Evolutionary conservation across 2,329 filamentous ascomycete species (phyloP).

Genomic region (Curvularia sp.): DNA sequence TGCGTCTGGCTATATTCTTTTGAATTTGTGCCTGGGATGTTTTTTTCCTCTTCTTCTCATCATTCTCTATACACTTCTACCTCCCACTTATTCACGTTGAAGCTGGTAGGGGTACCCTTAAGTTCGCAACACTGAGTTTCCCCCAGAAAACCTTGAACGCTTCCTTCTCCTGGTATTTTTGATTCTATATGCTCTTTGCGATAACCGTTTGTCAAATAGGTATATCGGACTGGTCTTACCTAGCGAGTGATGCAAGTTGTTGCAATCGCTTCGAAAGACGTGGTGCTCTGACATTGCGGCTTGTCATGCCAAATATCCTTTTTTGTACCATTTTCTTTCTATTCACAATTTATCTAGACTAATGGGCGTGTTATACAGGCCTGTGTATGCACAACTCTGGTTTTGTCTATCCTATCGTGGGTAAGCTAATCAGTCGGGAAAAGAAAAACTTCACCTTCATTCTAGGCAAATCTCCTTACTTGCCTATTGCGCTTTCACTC

Average conservation of each 20-base stretch:
- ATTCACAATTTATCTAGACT: too few species aligned
- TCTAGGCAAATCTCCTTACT: not conserved
- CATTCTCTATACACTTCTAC: not conserved
- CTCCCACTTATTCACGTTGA: not conserved
- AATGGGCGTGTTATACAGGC: too few species aligned
- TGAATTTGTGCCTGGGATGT: too few species aligned
- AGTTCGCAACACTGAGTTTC: not conserved
- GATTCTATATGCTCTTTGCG: too few species aligned
- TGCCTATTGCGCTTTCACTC: not conserved
- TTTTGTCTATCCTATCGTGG: too few species aligned
- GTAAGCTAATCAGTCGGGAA: too few species aligned
- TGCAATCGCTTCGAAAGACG: slow-evolving; percentile 9
- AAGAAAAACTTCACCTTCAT: too few species aligned
- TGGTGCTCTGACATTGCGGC: not conserved
- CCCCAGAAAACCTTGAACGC: not conserved
- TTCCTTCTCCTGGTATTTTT: not conserved
- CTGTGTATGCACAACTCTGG: too few species aligned
- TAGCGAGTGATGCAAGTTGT: not conserved
- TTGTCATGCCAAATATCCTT: too few species aligned
- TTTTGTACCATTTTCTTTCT: too few species aligned
- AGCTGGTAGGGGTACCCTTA: not conserved
- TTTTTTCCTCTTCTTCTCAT: not conserved
- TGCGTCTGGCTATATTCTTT: not conserved
- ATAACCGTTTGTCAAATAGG: not conserved
- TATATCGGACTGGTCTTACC: not conserved